These are phyloP conservation scores for Xylaria sp. DNA, from an alignment of 2,329 filamentous ascomycete species.

Conservation along the genomic window DNA sequence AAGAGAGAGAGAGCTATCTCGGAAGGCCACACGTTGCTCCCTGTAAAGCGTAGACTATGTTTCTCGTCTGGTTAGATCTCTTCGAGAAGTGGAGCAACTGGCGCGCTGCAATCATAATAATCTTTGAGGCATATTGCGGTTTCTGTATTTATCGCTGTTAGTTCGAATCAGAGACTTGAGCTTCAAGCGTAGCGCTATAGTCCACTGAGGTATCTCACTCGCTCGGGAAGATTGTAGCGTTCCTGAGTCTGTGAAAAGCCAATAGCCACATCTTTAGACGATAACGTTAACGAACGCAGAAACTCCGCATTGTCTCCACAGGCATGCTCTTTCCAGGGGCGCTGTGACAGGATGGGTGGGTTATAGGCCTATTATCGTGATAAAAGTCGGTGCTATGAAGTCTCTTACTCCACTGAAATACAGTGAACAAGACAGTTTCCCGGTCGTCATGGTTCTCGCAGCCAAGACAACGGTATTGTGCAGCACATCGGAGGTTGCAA, in stretches of 20 bases:
- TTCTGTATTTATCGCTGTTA: neutral
- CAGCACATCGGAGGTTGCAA: neutral
- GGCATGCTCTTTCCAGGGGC: neutral
- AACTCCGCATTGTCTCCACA: slow-evolving; percentile 33
- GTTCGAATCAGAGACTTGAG: neutral
- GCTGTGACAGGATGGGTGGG: neutral
- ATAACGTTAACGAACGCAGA: neutral
- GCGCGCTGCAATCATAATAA: neutral
- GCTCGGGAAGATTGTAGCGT: neutral
- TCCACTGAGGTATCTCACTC: neutral
- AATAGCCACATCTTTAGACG: slow-evolving; percentile 1
- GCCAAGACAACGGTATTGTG: neutral
- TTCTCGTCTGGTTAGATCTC: neutral
- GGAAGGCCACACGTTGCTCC: neutral
- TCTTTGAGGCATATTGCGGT: neutral
- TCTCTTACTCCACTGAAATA: slow-evolving; percentile 51
- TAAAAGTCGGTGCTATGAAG: neutral
- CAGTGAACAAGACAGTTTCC: neutral
- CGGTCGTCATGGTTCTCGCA: neutral
- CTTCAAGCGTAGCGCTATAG: neutral
- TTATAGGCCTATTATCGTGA: neutral
- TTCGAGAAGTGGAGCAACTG: neutral
- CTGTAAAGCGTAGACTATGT: neutral
- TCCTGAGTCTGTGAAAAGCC: neutral
- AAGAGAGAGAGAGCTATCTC: too few relatives aligned